These are phyloP conservation scores for Periconia sp. DNA, from an alignment of 2,329 filamentous ascomycete species.

Conservation along the genomic window DNA sequence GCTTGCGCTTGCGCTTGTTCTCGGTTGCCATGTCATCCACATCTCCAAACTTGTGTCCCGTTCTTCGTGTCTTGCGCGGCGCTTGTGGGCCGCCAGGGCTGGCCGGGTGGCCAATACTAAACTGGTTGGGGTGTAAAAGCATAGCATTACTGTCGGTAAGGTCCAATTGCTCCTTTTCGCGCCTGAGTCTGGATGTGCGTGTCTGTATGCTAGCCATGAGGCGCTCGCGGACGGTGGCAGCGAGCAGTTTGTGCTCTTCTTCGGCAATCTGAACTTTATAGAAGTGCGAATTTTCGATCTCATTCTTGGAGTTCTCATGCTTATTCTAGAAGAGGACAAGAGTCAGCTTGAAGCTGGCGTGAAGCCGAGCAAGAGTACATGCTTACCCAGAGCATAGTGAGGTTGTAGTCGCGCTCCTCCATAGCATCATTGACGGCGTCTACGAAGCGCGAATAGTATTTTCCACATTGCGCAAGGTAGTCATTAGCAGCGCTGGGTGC, in stretches of 20 bases:
- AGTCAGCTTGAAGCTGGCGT: slow-evolving; percentile 18
- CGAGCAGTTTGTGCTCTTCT: slow-evolving; percentile 66
- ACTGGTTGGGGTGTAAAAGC: slow-evolving; percentile 69
- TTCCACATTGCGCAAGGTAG: slow-evolving; percentile 70
- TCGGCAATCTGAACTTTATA: slow-evolving; percentile 67
- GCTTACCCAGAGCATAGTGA: slow-evolving; percentile 80
- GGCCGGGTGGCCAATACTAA: slow-evolving; percentile 68
- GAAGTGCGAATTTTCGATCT: slow-evolving; percentile 62
- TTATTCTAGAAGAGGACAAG: slow-evolving; percentile 55
- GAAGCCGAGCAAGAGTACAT: not conserved
- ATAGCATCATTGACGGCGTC: slow-evolving; percentile 86
- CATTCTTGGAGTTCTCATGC: slow-evolving; percentile 61
- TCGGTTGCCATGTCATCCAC: slow-evolving; percentile 56
- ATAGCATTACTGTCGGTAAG: slow-evolving; percentile 70
- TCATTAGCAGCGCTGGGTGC: slow-evolving; percentile 69
- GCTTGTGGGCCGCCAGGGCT: slow-evolving; percentile 66
- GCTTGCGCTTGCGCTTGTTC: slow-evolving; percentile 64
- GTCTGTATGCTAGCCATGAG: slow-evolving; percentile 63
- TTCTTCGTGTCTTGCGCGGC: slow-evolving; percentile 68
- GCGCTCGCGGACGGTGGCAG: slow-evolving; percentile 65
- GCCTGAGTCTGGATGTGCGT: slow-evolving; percentile 63
- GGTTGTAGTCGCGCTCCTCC: slow-evolving; percentile 82
- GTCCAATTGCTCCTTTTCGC: slow-evolving; percentile 71
- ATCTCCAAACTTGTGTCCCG: slow-evolving; percentile 62
- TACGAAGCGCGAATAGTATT: slow-evolving; percentile 83